Evolutionary conservation across 208 protist genomes (phyloP), one percentile per base, ranked within the genome.

Genomic region (Trypanosoma vivax): DNA sequence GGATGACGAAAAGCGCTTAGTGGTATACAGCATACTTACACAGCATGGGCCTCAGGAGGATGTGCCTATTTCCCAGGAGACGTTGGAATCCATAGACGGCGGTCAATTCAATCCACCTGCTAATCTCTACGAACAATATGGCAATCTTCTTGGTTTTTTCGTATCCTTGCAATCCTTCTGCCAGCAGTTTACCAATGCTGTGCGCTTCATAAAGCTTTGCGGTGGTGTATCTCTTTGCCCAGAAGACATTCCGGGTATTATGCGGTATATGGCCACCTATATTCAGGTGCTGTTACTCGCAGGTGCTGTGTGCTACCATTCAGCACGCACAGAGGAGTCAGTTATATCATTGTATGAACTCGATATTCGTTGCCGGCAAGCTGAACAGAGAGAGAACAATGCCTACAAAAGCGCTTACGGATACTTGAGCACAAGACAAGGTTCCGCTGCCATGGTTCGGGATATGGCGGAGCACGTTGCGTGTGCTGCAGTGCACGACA

Each of bases 191-290:
- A 10, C n/a, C 18, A 49, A 33, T 18, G 52, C 52, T 11, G 27
- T 46, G 23, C 10, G 29, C n/a, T 38, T 21, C 9, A 25, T 46
- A n/a, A 14, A 25, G 9, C 24, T 21, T 1, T 13, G 1, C 7
- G 46, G 11, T 28, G 21, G 6, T 2, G 9, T 30, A 16, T 33
- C 3, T 23, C 35, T 56, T 9, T 35, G 19, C 34, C 21, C 34
- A 29, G 50, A 56, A 43, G 37, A 56, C 16, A 11, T 56, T 24
- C 50, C 33, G 2, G 14, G 14, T 30, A 47, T 56, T 34, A 2
- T 56, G 37, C 38, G 50, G 13, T 56, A 56, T 11, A 31, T 56
- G 23, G 29, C 46, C 14, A 38, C 38, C 7, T 56, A 56, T 16
- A 47, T 34, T 16, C 24, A 45, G 6, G 50, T 46, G 2, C 19